Base-by-base conservation (phyloP, 2,329 filamentous ascomycete species). In the Aspergillus hiratsukae region DNA sequence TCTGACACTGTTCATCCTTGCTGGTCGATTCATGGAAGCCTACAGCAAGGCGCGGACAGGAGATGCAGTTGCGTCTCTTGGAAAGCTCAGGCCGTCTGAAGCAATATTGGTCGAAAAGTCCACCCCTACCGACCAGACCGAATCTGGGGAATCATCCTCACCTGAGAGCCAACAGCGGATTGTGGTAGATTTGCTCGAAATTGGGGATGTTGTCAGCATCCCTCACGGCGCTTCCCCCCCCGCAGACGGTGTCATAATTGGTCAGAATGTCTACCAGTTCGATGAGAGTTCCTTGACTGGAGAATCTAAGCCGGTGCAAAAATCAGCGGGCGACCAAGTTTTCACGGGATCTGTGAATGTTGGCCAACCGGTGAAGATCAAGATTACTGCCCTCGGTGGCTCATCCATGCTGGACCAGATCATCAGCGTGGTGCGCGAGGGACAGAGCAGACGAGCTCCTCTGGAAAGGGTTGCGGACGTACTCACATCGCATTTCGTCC, bases 21-120 rank as follows among this genome's bases (percentile, higher is more conserved):
- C 82, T 46, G 84, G 84, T 14, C 73, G 74, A 37, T 76, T 69
- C 46, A 59, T 77, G 43, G 93, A 97, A 76, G 87, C 90, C 1
- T 95, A 94, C 76, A 96, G 89, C 80, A 96, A 96, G 74, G 88
- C 91, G 0, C 93, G 88, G 67, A 91, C 92, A 0, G 91, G 91
- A 1, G 89, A 95, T 70, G 92, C 92, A 0, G 88, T 97, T 2
- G 85, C 89, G 35, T 86, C 88, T 58, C 78, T 97, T 4, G 87
- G 87, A 1, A 90, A 88, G 59, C 80, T 97, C 31, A 83, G 90
- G 17, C 91, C 92, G 0, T 86, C 83, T 0, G 88, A 89, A 52
- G 91, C 92, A 1, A 77, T 89, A 3, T 78, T 97, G 10, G 76
- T 94, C 1, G 63, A 66, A 5, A 58, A 60, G 2, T 52, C 58